Percentiles rank a stretch among this genome's conserved stretches.
These are phyloP conservation scores for Tulasnella sp. DNA, from an alignment of 768 basidiomycete species.

Conservation along the genomic window DNA sequence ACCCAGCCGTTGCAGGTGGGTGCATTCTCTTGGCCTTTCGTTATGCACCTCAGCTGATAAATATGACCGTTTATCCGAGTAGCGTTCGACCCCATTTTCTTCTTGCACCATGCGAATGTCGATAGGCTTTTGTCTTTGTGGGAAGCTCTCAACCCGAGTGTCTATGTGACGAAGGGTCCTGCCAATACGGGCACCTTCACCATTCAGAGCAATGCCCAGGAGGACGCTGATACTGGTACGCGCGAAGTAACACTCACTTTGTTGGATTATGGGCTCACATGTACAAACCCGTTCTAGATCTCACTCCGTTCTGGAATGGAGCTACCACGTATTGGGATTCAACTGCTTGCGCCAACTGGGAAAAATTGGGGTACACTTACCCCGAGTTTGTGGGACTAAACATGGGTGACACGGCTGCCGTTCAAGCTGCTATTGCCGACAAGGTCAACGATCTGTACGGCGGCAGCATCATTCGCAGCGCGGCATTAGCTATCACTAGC, in stretches of 20 bases:
- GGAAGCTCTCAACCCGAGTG: slow-evolving; percentile 6
- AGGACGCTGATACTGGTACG: not conserved
- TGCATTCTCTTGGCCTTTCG: not conserved
- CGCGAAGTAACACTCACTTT: not conserved
- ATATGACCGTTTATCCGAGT: not conserved
- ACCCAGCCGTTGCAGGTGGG: not conserved
- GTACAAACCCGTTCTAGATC: not conserved
- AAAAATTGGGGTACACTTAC: slow-evolving; percentile 3
- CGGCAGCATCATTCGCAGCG: not conserved
- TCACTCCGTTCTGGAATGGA: slow-evolving; percentile 11
- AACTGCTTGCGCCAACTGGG: not conserved
- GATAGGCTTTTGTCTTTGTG: slow-evolving; percentile 5
- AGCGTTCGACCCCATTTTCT: slow-evolving; percentile 17
- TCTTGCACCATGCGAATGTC: slow-evolving; percentile 13
- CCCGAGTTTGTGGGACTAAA: slow-evolving; percentile 7
- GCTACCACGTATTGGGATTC: slow-evolving; percentile 3
- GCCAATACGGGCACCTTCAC: not conserved
- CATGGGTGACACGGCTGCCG: not conserved
- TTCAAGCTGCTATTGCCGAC: not conserved
- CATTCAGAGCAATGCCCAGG: not conserved
- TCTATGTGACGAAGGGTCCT: not conserved
- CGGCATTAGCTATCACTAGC: not conserved
- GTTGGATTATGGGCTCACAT: not conserved
- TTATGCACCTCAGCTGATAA: not conserved
- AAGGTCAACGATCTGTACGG: slow-evolving; percentile 7